Evolutionary conservation across 306 rosid genomes (phyloP).

Genomic region (Vigna reflexopilosa): DNA sequence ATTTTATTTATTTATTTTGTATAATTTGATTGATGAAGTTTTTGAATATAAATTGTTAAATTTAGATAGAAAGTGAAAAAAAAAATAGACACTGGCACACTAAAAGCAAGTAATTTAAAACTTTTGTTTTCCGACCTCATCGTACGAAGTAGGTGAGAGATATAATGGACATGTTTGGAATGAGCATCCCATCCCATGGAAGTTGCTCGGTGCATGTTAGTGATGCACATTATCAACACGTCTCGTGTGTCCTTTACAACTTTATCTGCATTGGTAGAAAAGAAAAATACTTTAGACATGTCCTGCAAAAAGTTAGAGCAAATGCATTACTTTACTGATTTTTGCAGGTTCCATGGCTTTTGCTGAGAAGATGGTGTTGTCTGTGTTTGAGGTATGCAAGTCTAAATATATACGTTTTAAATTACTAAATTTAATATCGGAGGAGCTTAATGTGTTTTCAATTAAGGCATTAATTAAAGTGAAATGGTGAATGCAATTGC

Average conservation of each 20-base stretch:
- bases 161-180: background rate
- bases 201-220: conserved; percentile 7
- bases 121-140: background rate
- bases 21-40: background rate
- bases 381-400: conserved; percentile 69
- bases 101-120: background rate
- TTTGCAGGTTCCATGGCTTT: conserved; percentile 80
- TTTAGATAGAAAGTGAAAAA: background rate
- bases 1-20: background rate
- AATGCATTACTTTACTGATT: background rate
- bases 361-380: conserved; percentile 88
- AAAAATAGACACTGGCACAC: too few species aligned
- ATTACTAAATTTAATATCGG: background rate
- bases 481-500: conserved; percentile 50
- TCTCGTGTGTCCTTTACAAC: background rate
- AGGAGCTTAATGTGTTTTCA: background rate
- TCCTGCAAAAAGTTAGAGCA: background rate
- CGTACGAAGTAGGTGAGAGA: background rate
- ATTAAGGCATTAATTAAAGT: background rate
- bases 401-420: background rate
- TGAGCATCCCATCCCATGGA: background rate
- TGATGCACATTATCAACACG: background rate
- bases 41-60: background rate
- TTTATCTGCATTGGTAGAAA: background rate
- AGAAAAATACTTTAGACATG: background rate